Evolutionary conservation across 2,329 filamentous ascomycete genomes (phyloP).

Genomic region (Cordyceps pruinosa): DNA sequence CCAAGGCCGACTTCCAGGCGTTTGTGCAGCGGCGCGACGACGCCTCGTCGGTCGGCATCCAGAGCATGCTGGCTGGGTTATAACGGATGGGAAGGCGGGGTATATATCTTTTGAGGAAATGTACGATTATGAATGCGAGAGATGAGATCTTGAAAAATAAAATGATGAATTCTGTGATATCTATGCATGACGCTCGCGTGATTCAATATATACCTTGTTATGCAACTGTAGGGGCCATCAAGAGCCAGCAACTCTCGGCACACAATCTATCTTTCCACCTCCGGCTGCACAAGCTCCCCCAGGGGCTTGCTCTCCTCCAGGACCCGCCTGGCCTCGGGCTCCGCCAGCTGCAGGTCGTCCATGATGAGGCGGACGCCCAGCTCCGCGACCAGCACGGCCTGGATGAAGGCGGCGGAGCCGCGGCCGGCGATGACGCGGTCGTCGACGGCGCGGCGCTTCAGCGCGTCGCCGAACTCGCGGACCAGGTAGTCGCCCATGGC

Average conservation of each 20-base stretch:
- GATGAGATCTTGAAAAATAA: background rate
- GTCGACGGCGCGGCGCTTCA: conserved; percentile 55
- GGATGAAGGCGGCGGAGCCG: conserved; percentile 62
- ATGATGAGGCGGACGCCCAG: conserved; percentile 47
- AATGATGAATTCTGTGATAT: background rate
- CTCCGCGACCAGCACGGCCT: conserved; percentile 73
- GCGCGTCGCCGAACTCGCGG: conserved; percentile 46
- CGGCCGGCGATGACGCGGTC: conserved; percentile 61
- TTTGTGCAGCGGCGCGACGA: conserved; percentile 86
- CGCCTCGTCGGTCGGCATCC: conserved; percentile 70
- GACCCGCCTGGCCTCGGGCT: conserved; percentile 43
- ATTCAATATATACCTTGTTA: background rate
- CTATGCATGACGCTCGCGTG: background rate
- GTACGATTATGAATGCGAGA: conserved; percentile 18
- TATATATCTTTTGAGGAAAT: background rate
- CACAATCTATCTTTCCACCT: background rate
- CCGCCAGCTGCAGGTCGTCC: conserved; percentile 45
- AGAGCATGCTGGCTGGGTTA: conserved; percentile 68
- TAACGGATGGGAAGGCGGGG: conserved; percentile 19
- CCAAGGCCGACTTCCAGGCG: conserved; percentile 67
- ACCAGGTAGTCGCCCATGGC: conserved; percentile 67
- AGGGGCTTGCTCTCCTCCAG: conserved; percentile 60
- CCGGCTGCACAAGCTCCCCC: conserved; percentile 51
- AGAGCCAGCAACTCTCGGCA: background rate
- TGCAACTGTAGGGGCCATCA: background rate